phyloP scores from a whole-genome alignment of 108 stramenopile genomes.

The Cyclotella baltica region DNA sequence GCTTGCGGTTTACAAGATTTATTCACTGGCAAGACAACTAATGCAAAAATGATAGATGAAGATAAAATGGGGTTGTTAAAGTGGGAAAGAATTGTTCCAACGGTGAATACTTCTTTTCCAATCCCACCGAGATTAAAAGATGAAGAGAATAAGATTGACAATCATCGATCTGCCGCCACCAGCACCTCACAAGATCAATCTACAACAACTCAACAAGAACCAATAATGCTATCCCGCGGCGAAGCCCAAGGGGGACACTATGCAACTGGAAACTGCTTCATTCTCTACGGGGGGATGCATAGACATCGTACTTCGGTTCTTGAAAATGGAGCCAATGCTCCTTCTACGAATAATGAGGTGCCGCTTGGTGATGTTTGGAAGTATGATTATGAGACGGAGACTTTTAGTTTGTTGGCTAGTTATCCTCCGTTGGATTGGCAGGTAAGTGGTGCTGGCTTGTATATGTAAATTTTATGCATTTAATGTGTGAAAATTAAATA shows the following conservation, averaged over 20 bases:
- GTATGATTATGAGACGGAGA: slow-evolving; percentile 50
- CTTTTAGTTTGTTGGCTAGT: slow-evolving; percentile 35
- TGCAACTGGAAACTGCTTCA: slow-evolving; percentile 20
- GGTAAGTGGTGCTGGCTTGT: slow-evolving; percentile 19
- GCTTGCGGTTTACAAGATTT: slow-evolving; percentile 31
- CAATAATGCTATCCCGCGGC: slow-evolving; percentile 37
- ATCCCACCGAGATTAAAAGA: neutral
- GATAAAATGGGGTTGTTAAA: slow-evolving; percentile 19
- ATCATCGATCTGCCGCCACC: neutral
- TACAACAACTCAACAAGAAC: slow-evolving; percentile 1
- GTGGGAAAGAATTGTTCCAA: slow-evolving; percentile 44
- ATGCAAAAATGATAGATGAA: neutral
- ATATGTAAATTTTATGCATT: no score
- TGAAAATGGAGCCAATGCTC: slow-evolving; percentile 6
- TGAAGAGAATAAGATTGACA: neutral
- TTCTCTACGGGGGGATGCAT: slow-evolving; percentile 51
- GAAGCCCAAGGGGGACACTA: slow-evolving; percentile 55
- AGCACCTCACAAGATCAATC: neutral
- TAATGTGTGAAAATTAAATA: neutral
- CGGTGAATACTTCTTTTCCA: slow-evolving; percentile 6
- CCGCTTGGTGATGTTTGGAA: slow-evolving; percentile 56
- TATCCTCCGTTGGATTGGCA: slow-evolving; percentile 50
- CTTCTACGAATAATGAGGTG: neutral
- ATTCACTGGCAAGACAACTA: neutral
- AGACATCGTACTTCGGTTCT: neutral